A percentile compares a stretch with the other conserved stretches of the same genome.
These are phyloP conservation scores for Vigna hirtella DNA, from an alignment of 306 rosid genomes.

Conservation along the genomic window DNA sequence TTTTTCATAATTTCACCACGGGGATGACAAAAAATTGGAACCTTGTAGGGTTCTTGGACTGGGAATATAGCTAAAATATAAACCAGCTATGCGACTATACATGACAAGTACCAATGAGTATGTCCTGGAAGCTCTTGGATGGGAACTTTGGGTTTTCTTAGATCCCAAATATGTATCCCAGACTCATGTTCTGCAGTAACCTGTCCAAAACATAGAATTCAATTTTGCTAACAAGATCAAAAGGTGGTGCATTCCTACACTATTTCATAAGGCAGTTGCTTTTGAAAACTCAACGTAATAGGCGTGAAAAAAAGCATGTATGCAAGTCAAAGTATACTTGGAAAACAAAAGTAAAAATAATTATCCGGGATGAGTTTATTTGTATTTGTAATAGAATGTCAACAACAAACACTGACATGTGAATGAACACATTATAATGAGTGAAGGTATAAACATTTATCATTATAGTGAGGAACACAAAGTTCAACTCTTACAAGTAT, in stretches of 20 bases:
- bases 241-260: slow-evolving; percentile 3
- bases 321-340: slow-evolving; percentile 25
- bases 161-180: slow-evolving; percentile 92
- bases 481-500: slow-evolving; percentile 72
- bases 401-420: not conserved
- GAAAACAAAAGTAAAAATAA: slow-evolving; percentile 26
- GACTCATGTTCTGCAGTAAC: slow-evolving; percentile 92
- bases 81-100: slow-evolving; percentile 35
- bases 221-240: slow-evolving; percentile 35
- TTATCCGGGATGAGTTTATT: not conserved
- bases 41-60: slow-evolving; percentile 35
- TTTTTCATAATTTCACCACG: not conserved
- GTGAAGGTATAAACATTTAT: slow-evolving; percentile 20
- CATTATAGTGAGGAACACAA: slow-evolving; percentile 26
- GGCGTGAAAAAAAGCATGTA: slow-evolving; percentile 5
- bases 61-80: slow-evolving; percentile 26
- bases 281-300: not conserved
- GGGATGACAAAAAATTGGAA: slow-evolving; percentile 12
- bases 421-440: slow-evolving; percentile 2
- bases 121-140: slow-evolving; percentile 93
- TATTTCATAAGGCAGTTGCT: slow-evolving; percentile 12
- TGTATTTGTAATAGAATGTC: slow-evolving; percentile 22
- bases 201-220: slow-evolving; percentile 53
- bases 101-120: slow-evolving; percentile 80
- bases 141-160: slow-evolving; percentile 80